phyloP scores from a whole-genome alignment of 129 eudicot genomes.

The Smallanthus sonchifolius region DNA sequence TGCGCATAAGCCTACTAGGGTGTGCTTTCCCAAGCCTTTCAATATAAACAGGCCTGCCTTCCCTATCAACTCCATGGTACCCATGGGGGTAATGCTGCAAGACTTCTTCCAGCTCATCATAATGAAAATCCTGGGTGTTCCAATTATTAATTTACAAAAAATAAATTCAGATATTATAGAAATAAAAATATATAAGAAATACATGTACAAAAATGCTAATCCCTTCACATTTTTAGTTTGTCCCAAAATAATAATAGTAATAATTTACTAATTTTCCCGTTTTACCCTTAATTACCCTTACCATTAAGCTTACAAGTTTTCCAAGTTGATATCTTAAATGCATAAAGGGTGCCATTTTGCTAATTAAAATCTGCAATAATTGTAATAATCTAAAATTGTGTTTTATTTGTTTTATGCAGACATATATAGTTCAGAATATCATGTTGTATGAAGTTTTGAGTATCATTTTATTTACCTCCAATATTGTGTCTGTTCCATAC shows the following conservation, averaged over 20 bases:
- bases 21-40: conserved; percentile 91
- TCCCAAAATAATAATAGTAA: not conserved
- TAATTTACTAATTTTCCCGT: not conserved
- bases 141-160: not conserved
- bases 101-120: conserved; percentile 83
- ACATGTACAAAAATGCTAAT: not conserved
- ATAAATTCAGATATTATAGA: not conserved
- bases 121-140: conserved; percentile 59
- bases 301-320: not conserved
- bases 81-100: conserved; percentile 88
- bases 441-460: not conserved
- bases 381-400: not conserved
- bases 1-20: conserved; percentile 73
- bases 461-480: conserved; percentile 53
- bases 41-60: conserved; percentile 90
- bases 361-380: not conserved
- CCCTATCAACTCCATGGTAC: conserved; percentile 93
- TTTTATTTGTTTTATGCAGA: not conserved
- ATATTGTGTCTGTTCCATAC: conserved; percentile 76
- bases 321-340: not conserved
- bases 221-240: not conserved
- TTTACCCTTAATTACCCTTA: not conserved
- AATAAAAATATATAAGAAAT: not conserved
- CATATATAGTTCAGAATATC: not conserved
- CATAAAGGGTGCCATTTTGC: not conserved